Evolutionary conservation across 305 asterid species (phyloP).

Genomic region (Fraxinus dipetala): DNA sequence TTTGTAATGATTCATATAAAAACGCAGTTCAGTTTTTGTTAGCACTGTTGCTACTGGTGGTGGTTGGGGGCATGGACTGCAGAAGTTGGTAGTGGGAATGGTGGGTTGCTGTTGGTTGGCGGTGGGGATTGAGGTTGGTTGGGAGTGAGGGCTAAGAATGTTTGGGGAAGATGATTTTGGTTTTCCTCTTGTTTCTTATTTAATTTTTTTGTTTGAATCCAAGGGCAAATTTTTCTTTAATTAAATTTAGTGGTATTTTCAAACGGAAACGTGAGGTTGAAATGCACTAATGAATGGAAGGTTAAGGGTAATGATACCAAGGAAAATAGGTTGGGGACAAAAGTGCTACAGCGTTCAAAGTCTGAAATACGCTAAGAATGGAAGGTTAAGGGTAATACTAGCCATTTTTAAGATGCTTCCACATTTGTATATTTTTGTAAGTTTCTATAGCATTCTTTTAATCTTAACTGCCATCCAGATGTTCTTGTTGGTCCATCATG

Average conservation of each 20-base stretch:
- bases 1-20: not conserved
- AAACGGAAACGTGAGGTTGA: not conserved
- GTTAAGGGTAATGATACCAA: not conserved
- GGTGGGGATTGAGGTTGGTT: not conserved
- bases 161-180: not conserved
- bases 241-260: not conserved
- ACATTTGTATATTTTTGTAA: not conserved
- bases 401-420: not conserved
- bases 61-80: not conserved
- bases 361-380: not conserved
- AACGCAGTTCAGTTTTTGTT: not conserved
- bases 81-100: not conserved
- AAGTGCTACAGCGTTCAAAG: not conserved
- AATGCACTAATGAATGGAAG: not conserved
- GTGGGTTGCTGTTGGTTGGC: not conserved
- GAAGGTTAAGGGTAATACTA: not conserved
- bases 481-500: not conserved
- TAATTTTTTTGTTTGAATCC: not conserved
- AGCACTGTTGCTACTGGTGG: not conserved
- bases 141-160: not conserved
- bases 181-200: not conserved
- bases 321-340: not conserved
- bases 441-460: not conserved
- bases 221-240: not conserved
- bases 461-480: not conserved